phyloP scores from a whole-genome alignment of 345 rosid species.

The Rhizophora apiculata region DNA sequence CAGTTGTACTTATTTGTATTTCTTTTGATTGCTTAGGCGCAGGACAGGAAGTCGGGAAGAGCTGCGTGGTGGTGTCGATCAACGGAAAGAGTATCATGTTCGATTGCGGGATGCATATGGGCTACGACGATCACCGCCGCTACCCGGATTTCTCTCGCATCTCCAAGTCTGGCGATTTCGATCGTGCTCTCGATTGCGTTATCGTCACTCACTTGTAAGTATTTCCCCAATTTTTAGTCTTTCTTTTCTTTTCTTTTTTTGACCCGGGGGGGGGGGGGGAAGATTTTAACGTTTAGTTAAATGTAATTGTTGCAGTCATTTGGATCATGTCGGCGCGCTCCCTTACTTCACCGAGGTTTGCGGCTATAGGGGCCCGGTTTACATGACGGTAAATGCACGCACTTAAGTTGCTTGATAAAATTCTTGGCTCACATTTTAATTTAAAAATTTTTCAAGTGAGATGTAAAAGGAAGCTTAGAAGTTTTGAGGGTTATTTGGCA shows the following conservation, averaged over 20 bases:
- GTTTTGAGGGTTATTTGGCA: neutral
- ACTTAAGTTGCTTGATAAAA: slow-evolving; percentile 13
- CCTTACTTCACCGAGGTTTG: slow-evolving; percentile 95
- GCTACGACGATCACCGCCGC: slow-evolving; percentile 69
- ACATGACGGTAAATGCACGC: slow-evolving; percentile 77
- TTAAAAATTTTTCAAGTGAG: neutral
- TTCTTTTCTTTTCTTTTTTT: neutral
- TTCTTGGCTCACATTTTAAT: neutral
- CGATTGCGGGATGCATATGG: slow-evolving; percentile 99
- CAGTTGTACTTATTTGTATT: neutral
- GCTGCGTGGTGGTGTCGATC: slow-evolving; percentile 86
- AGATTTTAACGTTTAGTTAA: neutral
- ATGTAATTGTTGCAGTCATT: slow-evolving; percentile 45
- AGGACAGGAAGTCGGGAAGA: slow-evolving; percentile 95
- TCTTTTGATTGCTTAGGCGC: slow-evolving; percentile 46
- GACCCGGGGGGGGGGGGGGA: neutral
- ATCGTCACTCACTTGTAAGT: slow-evolving; percentile 83
- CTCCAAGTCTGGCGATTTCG: slow-evolving; percentile 54
- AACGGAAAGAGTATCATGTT: slow-evolving; percentile 87
- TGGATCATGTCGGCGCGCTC: slow-evolving; percentile 94
- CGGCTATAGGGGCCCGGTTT: slow-evolving; percentile 78
- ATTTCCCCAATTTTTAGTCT: neutral
- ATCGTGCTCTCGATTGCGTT: slow-evolving; percentile 54
- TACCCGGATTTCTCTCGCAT: slow-evolving; percentile 83
- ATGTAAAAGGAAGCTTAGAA: neutral